phyloP scores from a whole-genome alignment of 306 rosid species.

The Medicago lupulina region DNA sequence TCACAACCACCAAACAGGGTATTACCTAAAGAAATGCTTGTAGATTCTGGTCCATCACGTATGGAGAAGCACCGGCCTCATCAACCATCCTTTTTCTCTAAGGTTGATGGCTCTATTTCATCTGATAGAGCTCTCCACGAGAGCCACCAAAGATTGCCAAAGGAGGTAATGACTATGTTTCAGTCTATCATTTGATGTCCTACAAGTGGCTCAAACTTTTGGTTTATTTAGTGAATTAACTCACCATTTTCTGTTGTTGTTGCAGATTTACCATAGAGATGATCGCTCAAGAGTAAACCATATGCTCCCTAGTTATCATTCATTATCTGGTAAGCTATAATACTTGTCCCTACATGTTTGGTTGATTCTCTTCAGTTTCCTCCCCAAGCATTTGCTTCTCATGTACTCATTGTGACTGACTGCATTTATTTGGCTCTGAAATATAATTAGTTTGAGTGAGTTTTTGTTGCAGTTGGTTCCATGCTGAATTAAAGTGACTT shows the following conservation, averaged over 20 bases:
- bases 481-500: constrained; percentile 15
- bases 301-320: constrained; percentile 59
- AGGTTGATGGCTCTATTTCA: constrained; percentile 69
- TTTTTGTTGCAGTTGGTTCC: constrained; percentile 22
- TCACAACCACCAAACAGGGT: constrained; percentile 65
- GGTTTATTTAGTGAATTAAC: constrained; percentile 26
- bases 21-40: constrained; percentile 73
- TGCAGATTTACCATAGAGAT: constrained; percentile 87
- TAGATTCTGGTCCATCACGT: constrained; percentile 72
- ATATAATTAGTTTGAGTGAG: constrained; percentile 27
- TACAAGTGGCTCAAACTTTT: constrained; percentile 31
- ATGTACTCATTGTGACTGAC: constrained; percentile 19
- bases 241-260: constrained; percentile 30
- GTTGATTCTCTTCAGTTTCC: constrained; percentile 21
- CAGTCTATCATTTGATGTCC: constrained; percentile 37
- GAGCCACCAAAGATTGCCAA: constrained; percentile 69
- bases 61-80: constrained; percentile 77
- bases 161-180: constrained; percentile 68
- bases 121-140: constrained; percentile 81
- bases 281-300: constrained; percentile 82
- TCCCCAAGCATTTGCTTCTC: background rate
- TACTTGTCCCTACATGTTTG: constrained; percentile 34
- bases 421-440: constrained; percentile 35
- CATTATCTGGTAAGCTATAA: constrained; percentile 70
- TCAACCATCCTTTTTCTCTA: constrained; percentile 75